Conservation (phyloP, 2,329 filamentous ascomycete species). For the Beauveria sp. region DNA sequence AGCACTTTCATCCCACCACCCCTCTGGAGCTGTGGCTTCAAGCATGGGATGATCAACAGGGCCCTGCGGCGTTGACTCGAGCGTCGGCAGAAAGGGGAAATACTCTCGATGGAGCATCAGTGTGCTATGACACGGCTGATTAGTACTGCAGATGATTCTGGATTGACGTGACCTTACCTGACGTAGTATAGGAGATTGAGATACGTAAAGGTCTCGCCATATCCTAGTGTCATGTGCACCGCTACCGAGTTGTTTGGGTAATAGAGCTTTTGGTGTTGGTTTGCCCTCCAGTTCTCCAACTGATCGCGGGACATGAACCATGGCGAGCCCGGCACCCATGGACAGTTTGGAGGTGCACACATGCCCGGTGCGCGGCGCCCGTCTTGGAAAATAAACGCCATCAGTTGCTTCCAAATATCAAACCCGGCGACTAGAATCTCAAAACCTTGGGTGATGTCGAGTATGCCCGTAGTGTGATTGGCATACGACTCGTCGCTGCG, state of each 20-base stretch:
- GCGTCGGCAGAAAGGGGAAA: slow-evolving; percentile 33
- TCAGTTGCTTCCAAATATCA: slow-evolving; percentile 34
- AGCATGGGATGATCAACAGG: slow-evolving; percentile 33
- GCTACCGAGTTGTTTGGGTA: slow-evolving; percentile 30
- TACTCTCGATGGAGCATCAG: slow-evolving; percentile 37
- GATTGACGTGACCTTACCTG: slow-evolving; percentile 23
- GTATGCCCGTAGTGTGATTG: slow-evolving; percentile 12
- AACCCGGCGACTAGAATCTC: slow-evolving; percentile 34
- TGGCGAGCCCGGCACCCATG: slow-evolving; percentile 28
- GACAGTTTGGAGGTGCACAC: slow-evolving; percentile 29
- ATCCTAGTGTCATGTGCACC: slow-evolving; percentile 30
- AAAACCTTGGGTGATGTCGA: slow-evolving; percentile 22
- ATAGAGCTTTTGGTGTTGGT: slow-evolving; percentile 27
- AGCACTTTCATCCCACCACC: slow-evolving; percentile 33
- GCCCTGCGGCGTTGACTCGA: slow-evolving; percentile 25
- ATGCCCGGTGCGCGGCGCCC: slow-evolving; percentile 32
- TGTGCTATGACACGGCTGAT: slow-evolving; percentile 19
- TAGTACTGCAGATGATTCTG: background rate
- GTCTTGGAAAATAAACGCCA: slow-evolving; percentile 34
- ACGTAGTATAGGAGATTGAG: slow-evolving; percentile 36
- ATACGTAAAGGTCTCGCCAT: slow-evolving; percentile 34
- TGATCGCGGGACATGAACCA: slow-evolving; percentile 25
- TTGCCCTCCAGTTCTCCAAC: slow-evolving; percentile 27
- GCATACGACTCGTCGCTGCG: slow-evolving; percentile 8
- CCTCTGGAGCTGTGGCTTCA: slow-evolving; percentile 27